Percentiles rank a stretch among this genome's conserved stretches.
phyloP scores from a whole-genome alignment of 225 moss, liverwort and hornwort species.

The Takakia lepidozioides region DNA sequence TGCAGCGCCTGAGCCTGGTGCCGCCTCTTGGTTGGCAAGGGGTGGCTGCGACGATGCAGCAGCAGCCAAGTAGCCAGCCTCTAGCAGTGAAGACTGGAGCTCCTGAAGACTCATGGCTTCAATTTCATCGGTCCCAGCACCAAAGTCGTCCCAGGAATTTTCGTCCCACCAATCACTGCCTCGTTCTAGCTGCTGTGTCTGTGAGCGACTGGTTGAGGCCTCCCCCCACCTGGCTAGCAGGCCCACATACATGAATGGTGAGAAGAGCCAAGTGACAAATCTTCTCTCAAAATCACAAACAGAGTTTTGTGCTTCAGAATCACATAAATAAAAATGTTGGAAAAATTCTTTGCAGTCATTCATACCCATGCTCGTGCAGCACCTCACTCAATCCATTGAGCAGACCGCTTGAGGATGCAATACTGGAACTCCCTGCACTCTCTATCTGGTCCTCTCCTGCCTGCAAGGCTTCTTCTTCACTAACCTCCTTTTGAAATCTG shows the following conservation, averaged over 20 bases:
- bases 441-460: constrained; percentile 38
- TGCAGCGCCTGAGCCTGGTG: constrained; percentile 31
- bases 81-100: constrained; percentile 56
- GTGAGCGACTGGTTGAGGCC: constrained; percentile 41
- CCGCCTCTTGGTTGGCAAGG: constrained; percentile 14
- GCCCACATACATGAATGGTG: background rate
- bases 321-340: background rate
- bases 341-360: background rate
- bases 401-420: constrained; percentile 25
- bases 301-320: background rate
- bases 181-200: constrained; percentile 19
- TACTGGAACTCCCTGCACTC: constrained; percentile 29
- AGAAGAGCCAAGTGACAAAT: background rate
- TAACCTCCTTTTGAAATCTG: constrained; percentile 65
- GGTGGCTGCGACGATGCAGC: constrained; percentile 15
- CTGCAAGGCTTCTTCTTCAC: constrained; percentile 34
- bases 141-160: constrained; percentile 41
- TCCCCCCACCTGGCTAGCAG: constrained; percentile 39
- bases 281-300: background rate
- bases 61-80: constrained; percentile 69
- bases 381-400: constrained; percentile 26
- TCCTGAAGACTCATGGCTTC: constrained; percentile 63
- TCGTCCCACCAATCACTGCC: constrained; percentile 70
- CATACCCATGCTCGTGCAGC: constrained; percentile 37
- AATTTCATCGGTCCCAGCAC: constrained; percentile 30